These are phyloP conservation scores for Acrocalymma vagum DNA, from an alignment of 2,329 filamentous ascomycete genomes.

Conservation along the genomic window DNA sequence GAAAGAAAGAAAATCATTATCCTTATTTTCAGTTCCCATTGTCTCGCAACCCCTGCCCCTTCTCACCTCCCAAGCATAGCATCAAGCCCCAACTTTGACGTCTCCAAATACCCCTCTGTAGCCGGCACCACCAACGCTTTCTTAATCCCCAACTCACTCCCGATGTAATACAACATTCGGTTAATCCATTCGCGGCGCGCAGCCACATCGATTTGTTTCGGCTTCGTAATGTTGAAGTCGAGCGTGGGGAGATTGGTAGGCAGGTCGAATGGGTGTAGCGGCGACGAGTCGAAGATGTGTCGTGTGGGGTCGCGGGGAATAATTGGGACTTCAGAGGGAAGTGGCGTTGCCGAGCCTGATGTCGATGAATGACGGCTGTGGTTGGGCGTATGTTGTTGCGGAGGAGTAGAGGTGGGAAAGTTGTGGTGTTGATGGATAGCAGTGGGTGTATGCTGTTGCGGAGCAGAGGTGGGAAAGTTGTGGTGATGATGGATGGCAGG, in stretches of 20 bases:
- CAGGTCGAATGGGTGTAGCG: constrained; percentile 28
- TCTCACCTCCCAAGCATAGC: constrained; percentile 2
- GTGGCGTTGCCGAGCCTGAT: neutral
- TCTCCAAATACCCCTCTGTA: constrained; percentile 25
- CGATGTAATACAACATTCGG: constrained; percentile 31
- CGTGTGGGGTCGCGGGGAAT: neutral
- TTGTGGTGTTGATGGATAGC: constrained; percentile 9
- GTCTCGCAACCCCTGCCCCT: neutral
- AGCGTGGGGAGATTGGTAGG: constrained; percentile 12
- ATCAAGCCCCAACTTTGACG: constrained; percentile 4
- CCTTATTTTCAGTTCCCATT: no score
- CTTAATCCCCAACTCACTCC: constrained; percentile 33
- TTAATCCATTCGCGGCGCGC: constrained; percentile 37
- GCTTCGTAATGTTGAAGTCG: constrained; percentile 15
- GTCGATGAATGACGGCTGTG: neutral
- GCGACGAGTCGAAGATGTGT: constrained; percentile 30
- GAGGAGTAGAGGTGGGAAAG: constrained; percentile 10
- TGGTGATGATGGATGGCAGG: neutral
- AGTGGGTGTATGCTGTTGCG: neutral
- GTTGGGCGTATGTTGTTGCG: constrained; percentile 1
- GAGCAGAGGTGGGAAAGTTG: neutral
- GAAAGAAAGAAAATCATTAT: no score
- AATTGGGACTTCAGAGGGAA: neutral
- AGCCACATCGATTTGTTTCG: constrained; percentile 26
- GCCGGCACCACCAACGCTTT: constrained; percentile 34